Conservation (phyloP, 192 early-diverging fungal genomes). For the Coemansia sp. region DNA sequence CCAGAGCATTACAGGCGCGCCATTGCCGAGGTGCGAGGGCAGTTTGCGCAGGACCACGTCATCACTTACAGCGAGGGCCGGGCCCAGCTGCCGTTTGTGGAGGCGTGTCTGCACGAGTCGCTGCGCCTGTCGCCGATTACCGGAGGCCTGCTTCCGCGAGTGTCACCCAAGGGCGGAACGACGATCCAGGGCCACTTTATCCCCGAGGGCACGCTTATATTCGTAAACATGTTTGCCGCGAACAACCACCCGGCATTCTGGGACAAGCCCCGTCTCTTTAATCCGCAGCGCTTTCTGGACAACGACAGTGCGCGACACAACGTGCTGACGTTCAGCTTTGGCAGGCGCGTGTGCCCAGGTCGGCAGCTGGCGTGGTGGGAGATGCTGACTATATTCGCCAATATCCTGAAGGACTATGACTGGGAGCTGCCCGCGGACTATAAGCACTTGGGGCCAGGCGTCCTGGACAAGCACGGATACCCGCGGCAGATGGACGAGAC, state of each 20-base stretch:
- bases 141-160: constrained; percentile 20
- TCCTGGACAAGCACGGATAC: constrained; percentile 42
- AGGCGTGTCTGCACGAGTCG: constrained; percentile 52
- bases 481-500: constrained; percentile 35
- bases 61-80: constrained; percentile 40
- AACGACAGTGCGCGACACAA: constrained; percentile 1
- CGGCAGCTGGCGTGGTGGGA: constrained; percentile 34
- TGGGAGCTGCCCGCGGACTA: constrained; percentile 30
- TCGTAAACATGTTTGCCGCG: constrained; percentile 24
- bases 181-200: constrained; percentile 33
- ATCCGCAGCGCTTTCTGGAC: constrained; percentile 38
- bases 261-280: constrained; percentile 21
- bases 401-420: constrained; percentile 48
- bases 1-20: constrained; percentile 17
- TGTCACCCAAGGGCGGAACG: constrained; percentile 38
- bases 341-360: constrained; percentile 41
- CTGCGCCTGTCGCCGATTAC: constrained; percentile 35
- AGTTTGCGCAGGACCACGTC: constrained; percentile 24
- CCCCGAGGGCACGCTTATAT: constrained; percentile 25
- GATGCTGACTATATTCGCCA: constrained; percentile 26
- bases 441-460: constrained; percentile 34
- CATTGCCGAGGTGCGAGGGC: constrained; percentile 30
- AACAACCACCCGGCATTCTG: constrained; percentile 22
- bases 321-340: constrained; percentile 41
- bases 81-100: constrained; percentile 35